Base-by-base conservation (phyloP, 805 yeast species). In the Teunomyces funiuensis region DNA sequence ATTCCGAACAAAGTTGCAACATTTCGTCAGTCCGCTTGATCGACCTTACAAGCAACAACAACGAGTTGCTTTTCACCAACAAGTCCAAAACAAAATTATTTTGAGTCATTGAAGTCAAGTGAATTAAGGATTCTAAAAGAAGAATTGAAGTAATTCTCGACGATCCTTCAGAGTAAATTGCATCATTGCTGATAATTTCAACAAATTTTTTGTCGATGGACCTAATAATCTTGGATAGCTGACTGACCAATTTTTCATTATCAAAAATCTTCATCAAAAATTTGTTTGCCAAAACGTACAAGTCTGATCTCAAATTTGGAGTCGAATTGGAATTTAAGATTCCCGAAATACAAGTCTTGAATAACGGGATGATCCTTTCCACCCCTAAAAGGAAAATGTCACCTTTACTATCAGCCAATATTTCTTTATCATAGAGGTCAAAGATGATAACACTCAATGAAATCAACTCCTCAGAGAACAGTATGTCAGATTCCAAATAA, bases 121-220 rank as follows among this genome's bases (percentile, higher is more conserved):
- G 81, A 19, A 81, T 73, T 38, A 83, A 61, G 1, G 84, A 73
- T 51, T 88, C 95, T 47, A 93, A 60, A 10, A 90, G 66, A n/a
- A 88, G 57, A 10, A 90, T 68, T 2, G 96, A 82, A 0, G 91
- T 81, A 8, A 89, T 75, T 50, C 93, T 76, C 6, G 84, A 76
- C 0, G 84, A 68, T 1, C 91, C 93, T 51, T 85, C 93, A 2
- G 90, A 88, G 40, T 80, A 72, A 11, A 88, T 76, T 0, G 93
- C 82, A 64, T 93, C 98, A 45, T 79, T 80, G 55, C 88, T 83
- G 23, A 88, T 72, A 2, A 77, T 71, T 14, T 79, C 82, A 19
- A 88, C 69, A 39, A 88, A 63, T 47, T 77, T 74, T 13, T 58
- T 54, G 43, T 83, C 95, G 25, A 80, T 74, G 3, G 83, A 73